A percentile compares a stretch with the other conserved stretches of the same genome.
Conservation (phyloP, 208 protist species). For the Trypanosomatidae sp. region DNA sequence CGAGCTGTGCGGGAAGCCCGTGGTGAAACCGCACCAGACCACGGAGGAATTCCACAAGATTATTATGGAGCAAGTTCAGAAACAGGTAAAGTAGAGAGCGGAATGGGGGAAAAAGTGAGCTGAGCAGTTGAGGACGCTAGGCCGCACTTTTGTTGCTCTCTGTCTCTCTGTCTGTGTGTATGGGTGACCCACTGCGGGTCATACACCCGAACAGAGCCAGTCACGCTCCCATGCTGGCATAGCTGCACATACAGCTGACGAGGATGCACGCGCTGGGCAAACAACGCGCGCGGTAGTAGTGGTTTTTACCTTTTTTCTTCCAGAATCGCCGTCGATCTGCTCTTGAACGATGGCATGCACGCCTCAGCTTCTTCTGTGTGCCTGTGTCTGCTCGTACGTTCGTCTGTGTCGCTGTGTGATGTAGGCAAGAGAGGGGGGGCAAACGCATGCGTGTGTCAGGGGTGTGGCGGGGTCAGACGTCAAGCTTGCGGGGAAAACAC, state of each 20-base stretch:
- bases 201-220: background rate
- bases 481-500: background rate
- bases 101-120: too few relatives aligned
- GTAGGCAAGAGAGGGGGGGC: background rate
- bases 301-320: background rate
- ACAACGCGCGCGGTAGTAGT: background rate
- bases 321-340: background rate
- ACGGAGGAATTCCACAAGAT: conserved; percentile 39
- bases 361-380: background rate
- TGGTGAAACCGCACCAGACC: conserved; percentile 29
- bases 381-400: background rate
- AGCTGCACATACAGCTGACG: background rate
- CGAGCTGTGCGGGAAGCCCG: conserved; percentile 31
- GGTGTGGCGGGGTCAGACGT: background rate
- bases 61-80: conserved; percentile 37
- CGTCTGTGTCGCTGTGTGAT: background rate
- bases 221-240: background rate
- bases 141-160: background rate
- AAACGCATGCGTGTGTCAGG: background rate
- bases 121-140: background rate
- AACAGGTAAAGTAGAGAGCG: conserved; percentile 16
- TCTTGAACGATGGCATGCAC: background rate
- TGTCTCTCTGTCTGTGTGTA: background rate
- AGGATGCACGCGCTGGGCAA: background rate
- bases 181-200: background rate